Evolutionary conservation across 2,329 filamentous ascomycete species (phyloP).

Genomic region (Chaetomium sp.): DNA sequence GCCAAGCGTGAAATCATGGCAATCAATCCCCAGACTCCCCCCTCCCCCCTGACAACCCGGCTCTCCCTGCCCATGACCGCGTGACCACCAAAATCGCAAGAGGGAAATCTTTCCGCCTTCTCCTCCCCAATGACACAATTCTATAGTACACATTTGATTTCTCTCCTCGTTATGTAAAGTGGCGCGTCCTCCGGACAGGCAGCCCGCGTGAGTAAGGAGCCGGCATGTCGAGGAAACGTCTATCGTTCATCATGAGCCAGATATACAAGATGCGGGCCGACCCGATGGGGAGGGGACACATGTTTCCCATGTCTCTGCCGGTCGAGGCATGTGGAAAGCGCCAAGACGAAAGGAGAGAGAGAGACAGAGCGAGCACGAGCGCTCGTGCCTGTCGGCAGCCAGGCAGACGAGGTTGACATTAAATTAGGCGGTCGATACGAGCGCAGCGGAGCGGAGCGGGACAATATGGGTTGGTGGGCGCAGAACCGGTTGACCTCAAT

Average conservation of each 20-base stretch:
- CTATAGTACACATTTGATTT: conserved; percentile 26
- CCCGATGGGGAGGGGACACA: conserved; percentile 14
- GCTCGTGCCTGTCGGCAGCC: conserved; percentile 11
- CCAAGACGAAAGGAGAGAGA: conserved; percentile 14
- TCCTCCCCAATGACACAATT: conserved; percentile 15
- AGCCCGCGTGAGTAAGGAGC: not conserved
- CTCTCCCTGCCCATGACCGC: conserved; percentile 2
- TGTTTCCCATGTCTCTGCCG: conserved; percentile 14
- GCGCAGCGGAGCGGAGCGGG: conserved; percentile 27
- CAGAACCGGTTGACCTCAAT: conserved; percentile 13
- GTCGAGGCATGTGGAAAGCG: conserved; percentile 21
- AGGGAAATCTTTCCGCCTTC: not conserved
- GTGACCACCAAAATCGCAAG: not conserved
- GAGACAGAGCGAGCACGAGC: conserved; percentile 2
- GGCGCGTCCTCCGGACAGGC: not conserved
- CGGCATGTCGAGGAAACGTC: conserved; percentile 18
- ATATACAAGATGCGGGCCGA: conserved; percentile 31
- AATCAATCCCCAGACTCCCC: conserved; percentile 2
- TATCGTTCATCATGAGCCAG: conserved; percentile 25
- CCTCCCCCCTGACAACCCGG: not conserved
- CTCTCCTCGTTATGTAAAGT: not conserved
- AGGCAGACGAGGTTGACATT: conserved; percentile 24
- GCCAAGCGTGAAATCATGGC: conserved; percentile 13
- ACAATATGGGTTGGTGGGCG: conserved; percentile 3
- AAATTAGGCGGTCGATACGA: conserved; percentile 25